These are phyloP conservation scores for Penicillium fuscoglaucum DNA, from an alignment of 2,329 filamentous ascomycete species.

Conservation along the genomic window DNA sequence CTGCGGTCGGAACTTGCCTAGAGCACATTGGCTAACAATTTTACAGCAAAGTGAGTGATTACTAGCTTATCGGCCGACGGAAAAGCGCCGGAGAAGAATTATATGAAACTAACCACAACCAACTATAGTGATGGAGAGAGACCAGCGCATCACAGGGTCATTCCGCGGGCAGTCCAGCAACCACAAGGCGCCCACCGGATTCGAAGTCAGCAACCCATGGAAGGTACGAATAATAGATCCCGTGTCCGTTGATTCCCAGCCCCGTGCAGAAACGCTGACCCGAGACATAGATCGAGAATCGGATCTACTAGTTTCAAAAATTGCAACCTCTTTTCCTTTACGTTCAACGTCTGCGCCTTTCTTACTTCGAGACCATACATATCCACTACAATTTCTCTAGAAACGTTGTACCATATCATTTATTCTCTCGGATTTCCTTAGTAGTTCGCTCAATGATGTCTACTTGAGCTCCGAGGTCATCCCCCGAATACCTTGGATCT, in stretches of 20 bases:
- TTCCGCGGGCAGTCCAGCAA: slow-evolving; percentile 63
- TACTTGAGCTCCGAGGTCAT: slow-evolving; percentile 49
- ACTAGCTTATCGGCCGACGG: neutral
- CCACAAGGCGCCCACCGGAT: slow-evolving; percentile 59
- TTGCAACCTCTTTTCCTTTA: slow-evolving; percentile 24
- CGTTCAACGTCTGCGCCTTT: slow-evolving; percentile 23
- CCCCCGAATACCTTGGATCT: slow-evolving; percentile 53
- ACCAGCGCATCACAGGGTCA: slow-evolving; percentile 62
- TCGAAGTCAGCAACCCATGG: slow-evolving; percentile 68
- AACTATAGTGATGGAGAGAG: slow-evolving; percentile 64
- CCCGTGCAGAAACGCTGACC: slow-evolving; percentile 21
- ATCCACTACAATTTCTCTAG: slow-evolving; percentile 27
- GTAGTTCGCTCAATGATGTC: slow-evolving; percentile 12
- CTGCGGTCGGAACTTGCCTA: slow-evolving; percentile 16
- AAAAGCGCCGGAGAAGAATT: slow-evolving; percentile 16
- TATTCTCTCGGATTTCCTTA: neutral
- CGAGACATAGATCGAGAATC: slow-evolving; percentile 40
- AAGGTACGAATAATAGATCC: slow-evolving; percentile 49
- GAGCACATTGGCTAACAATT: slow-evolving; percentile 42
- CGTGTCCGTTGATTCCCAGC: neutral
- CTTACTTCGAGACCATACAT: slow-evolving; percentile 27
- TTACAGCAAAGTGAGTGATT: slow-evolving; percentile 55
- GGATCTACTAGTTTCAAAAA: slow-evolving; percentile 38
- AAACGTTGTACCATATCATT: slow-evolving; percentile 29
- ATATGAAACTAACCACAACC: slow-evolving; percentile 21